Conservation (phyloP, 129 eudicot genomes). For the Lactuca sativa region DNA sequence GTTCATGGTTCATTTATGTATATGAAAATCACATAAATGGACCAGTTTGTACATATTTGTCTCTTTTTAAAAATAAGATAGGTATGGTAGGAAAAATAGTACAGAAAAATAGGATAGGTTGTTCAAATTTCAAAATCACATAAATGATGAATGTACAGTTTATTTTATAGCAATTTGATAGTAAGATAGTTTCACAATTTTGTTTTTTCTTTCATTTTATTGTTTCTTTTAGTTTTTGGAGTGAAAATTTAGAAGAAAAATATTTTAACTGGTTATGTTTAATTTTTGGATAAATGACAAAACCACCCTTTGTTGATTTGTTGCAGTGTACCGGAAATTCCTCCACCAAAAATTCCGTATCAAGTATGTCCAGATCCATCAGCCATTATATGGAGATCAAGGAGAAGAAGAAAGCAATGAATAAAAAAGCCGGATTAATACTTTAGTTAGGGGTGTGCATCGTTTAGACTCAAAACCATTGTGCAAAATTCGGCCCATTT, state of each 20-base stretch:
- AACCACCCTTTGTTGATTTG: neutral
- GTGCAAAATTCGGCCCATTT: conserved; percentile 16
- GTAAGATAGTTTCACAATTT: too few relatives aligned
- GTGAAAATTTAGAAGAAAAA: too few relatives aligned
- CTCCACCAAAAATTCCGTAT: conserved; percentile 70
- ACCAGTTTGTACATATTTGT: neutral
- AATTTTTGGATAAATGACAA: too few relatives aligned
- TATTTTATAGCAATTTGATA: too few relatives aligned
- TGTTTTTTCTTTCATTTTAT: too few relatives aligned
- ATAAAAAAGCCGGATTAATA: neutral
- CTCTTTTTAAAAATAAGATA: neutral
- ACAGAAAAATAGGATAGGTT: neutral
- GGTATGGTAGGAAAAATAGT: too few relatives aligned
- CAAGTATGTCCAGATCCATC: conserved; percentile 81
- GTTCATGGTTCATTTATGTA: neutral
- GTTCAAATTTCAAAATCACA: neutral
- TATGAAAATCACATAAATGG: too few relatives aligned
- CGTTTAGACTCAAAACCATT: conserved; percentile 10
- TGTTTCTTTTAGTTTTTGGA: too few relatives aligned
- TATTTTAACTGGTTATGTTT: too few relatives aligned
- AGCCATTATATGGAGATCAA: conserved; percentile 83
- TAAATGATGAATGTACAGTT: too few relatives aligned
- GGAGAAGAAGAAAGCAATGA: conserved; percentile 46
- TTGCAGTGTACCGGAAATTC: conserved; percentile 66
- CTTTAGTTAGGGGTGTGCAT: conserved; percentile 25